Percentiles rank a stretch among this genome's conserved stretches.
Evolutionary conservation across 2,329 filamentous ascomycete species (phyloP).

Genomic region (Fusarium floridanum): DNA sequence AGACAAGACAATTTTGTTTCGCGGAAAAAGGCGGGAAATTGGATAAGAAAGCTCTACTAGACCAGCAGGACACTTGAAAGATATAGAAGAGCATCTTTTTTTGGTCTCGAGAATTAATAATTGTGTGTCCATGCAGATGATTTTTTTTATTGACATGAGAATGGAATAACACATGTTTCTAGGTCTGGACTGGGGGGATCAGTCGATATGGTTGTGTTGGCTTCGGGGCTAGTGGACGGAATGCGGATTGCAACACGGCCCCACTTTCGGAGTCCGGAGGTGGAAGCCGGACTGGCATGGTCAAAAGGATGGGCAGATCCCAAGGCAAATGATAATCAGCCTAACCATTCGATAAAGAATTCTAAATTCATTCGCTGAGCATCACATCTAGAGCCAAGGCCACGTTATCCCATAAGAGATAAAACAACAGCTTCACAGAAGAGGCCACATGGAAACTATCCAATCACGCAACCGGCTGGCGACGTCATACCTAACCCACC

Average conservation of each 20-base stretch:
- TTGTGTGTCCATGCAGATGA: constrained; percentile 5
- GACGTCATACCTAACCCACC: constrained; percentile 43
- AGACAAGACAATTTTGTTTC: constrained; percentile 37
- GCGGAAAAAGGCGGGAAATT: constrained; percentile 24
- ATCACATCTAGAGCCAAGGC: not conserved
- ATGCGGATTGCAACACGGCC: not conserved
- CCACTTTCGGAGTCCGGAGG: not conserved
- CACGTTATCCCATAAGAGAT: not conserved
- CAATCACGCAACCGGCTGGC: constrained; percentile 30
- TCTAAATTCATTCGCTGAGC: not conserved
- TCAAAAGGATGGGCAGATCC: not conserved
- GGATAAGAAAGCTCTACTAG: not conserved
- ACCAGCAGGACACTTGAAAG: not conserved
- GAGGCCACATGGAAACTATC: constrained; percentile 8
- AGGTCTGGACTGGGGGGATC: not conserved
- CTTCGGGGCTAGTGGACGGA: not conserved
- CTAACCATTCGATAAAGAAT: not conserved
- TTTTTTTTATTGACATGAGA: not conserved
- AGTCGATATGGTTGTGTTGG: not conserved
- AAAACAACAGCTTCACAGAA: constrained; percentile 16
- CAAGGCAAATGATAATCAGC: not conserved
- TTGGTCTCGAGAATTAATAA: constrained; percentile 16
- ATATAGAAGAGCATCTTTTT: constrained; percentile 15
- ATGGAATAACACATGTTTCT: not conserved
- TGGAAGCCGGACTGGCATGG: not conserved